Evolutionary conservation across 257 asterid species (phyloP).

Genomic region (Scutellaria barbata): DNA sequence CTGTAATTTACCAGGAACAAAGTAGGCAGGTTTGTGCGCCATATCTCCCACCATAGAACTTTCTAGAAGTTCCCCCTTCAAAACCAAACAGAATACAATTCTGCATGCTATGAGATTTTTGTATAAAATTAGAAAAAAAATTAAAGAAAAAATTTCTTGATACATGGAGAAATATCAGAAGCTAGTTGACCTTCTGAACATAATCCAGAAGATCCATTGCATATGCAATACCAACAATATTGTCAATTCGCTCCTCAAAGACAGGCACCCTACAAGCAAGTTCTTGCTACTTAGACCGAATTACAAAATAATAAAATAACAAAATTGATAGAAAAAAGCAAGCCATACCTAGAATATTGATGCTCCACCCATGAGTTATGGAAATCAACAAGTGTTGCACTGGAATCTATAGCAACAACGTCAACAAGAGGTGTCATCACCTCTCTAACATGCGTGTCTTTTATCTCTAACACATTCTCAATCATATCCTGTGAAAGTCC

Average conservation of each 20-base stretch:
- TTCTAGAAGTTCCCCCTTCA: slow-evolving; percentile 94
- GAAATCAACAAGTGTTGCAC: slow-evolving; percentile 93
- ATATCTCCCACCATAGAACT: slow-evolving; percentile 83
- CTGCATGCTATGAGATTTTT: slow-evolving; percentile 54
- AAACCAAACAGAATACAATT: slow-evolving; percentile 68
- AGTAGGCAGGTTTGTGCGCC: slow-evolving; percentile 99
- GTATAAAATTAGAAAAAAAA: slow-evolving; percentile 41
- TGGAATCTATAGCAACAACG: slow-evolving; percentile 90
- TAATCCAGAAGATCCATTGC: slow-evolving; percentile 97
- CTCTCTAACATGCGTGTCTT: slow-evolving; percentile 98
- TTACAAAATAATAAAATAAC: slow-evolving; percentile 22
- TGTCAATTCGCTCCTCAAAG: slow-evolving; percentile 96
- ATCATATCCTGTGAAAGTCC: slow-evolving; percentile 84
- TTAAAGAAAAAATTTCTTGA: slow-evolving; percentile 32
- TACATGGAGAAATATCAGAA: slow-evolving; percentile 30
- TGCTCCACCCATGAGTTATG: slow-evolving; percentile 95
- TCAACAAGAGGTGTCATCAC: slow-evolving; percentile 99
- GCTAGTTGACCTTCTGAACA: slow-evolving; percentile 79
- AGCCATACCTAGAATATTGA: slow-evolving; percentile 85
- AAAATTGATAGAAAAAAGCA: slow-evolving; percentile 30
- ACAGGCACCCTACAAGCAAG: slow-evolving; percentile 83
- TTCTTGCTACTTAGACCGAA: slow-evolving; percentile 31
- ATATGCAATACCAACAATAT: slow-evolving; percentile 97
- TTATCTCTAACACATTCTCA: slow-evolving; percentile 95
- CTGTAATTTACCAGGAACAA: slow-evolving; percentile 84